These are phyloP conservation scores for Ophiosphaerella herpotricha DNA, from an alignment of 2,329 filamentous ascomycete genomes.

Conservation along the genomic window DNA sequence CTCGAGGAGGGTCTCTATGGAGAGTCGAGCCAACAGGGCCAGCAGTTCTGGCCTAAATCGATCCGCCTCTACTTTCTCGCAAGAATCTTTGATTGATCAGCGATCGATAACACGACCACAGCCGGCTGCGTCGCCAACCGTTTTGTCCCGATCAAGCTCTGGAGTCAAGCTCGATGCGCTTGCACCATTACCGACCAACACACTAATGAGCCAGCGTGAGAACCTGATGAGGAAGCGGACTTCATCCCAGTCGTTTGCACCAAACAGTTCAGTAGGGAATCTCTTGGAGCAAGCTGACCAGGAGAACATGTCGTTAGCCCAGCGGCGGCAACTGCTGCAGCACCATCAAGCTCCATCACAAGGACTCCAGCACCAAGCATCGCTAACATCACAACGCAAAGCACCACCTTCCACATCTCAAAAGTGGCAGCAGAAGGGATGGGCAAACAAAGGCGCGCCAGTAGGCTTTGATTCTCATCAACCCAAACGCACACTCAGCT, in stretches of 20 bases:
- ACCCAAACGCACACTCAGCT: constrained; percentile 33
- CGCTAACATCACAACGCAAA: constrained; percentile 14
- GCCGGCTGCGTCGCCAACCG: constrained; percentile 15
- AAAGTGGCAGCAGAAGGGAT: constrained; percentile 37
- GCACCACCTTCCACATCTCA: constrained; percentile 33
- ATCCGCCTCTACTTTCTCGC: constrained; percentile 29
- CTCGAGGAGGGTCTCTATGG: constrained; percentile 31
- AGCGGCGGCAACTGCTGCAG: constrained; percentile 56
- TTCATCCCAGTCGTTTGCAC: constrained; percentile 46
- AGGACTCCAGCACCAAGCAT: constrained; percentile 13
- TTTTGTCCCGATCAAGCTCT: constrained; percentile 31
- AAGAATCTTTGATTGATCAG: constrained; percentile 21
- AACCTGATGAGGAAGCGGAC: constrained; percentile 52
- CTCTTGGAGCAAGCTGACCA: constrained; percentile 39
- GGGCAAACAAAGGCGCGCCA: constrained; percentile 25
- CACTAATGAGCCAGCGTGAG: constrained; percentile 59
- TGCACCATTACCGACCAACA: constrained; percentile 44
- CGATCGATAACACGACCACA: constrained; percentile 22
- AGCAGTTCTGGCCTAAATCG: constrained; percentile 21
- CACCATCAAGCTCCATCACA: constrained; percentile 27
- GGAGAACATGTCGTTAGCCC: constrained; percentile 74
- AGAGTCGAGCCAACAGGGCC: constrained; percentile 23
- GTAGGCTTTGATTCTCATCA: constrained; percentile 46
- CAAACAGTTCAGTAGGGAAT: constrained; percentile 33
- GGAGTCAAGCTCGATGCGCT: constrained; percentile 14